Base-by-base conservation (phyloP, 495 filamentous ascomycete genomes). In the Podospora fimiseda region DNA sequence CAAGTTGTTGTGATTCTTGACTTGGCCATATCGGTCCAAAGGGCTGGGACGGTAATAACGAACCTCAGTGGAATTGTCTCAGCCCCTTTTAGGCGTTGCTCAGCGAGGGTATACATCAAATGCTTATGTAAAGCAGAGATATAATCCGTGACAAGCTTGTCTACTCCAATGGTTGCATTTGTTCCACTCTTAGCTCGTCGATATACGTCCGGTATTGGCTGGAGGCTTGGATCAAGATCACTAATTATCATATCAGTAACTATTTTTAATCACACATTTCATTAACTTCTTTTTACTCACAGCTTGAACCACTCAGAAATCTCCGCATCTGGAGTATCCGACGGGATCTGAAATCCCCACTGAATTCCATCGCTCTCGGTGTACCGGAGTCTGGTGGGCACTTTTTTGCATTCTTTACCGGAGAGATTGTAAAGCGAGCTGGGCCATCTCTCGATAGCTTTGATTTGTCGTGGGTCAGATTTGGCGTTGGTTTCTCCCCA, bases 221-320 rank as follows among this genome's bases (percentile, higher is more conserved):
- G n/a, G n/a, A n/a, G n/a, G n/a, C n/a, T n/a, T n/a, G n/a, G n/a
- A n/a, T n/a, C n/a, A n/a, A n/a, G n/a, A n/a, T n/a, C n/a, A n/a
- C n/a, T n/a, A n/a, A n/a, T n/a, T n/a, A n/a, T n/a, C n/a, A n/a
- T n/a, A n/a, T n/a, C n/a, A n/a, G n/a, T n/a, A n/a, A n/a, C n/a
- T n/a, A n/a, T n/a, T n/a, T n/a, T n/a, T n/a, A n/a, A n/a, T n/a
- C n/a, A n/a, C n/a, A n/a, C n/a, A n/a, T n/a, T n/a, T n/a, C n/a
- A n/a, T n/a, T n/a, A n/a, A n/a, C n/a, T n/a, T n/a, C n/a, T n/a
- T n/a, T n/a, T 3, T 53, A 70, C 67, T 43, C 60, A 71, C 53
- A 81, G 71, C 58, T 82, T 82, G 62, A 84, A 75, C 73, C 76
- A 82, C 50, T 80, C 69, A 24, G 75, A 57, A 20, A 73, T 60